Evolutionary conservation across 352 stramenopile species (phyloP).

Genomic region (Plasmopara viticola): DNA sequence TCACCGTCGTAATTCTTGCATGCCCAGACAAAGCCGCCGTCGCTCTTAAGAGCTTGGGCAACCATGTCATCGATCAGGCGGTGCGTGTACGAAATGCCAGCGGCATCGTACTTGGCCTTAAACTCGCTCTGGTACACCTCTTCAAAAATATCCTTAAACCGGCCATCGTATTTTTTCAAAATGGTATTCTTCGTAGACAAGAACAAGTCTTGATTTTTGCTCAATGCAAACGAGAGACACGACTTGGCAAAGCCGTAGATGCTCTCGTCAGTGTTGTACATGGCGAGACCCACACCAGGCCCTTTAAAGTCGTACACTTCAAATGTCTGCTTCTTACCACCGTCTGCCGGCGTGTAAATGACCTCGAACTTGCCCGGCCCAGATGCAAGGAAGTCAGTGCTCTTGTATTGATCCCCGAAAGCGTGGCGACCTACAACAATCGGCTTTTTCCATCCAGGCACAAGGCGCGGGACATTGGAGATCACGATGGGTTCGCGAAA

Average conservation of each 20-base stretch:
- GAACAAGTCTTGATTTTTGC: slow-evolving; percentile 59
- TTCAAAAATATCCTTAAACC: slow-evolving; percentile 81
- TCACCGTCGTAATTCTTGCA: slow-evolving; percentile 86
- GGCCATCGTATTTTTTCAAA: slow-evolving; percentile 71
- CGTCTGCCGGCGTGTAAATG: slow-evolving; percentile 54
- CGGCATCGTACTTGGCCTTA: slow-evolving; percentile 64
- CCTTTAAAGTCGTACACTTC: slow-evolving; percentile 69
- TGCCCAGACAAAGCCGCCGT: slow-evolving; percentile 74
- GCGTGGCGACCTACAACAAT: slow-evolving; percentile 75
- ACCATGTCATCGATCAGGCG: slow-evolving; percentile 84
- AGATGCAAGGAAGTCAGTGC: slow-evolving; percentile 61
- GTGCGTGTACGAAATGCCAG: slow-evolving; percentile 74
- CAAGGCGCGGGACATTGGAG: slow-evolving; percentile 69
- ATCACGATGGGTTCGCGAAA: slow-evolving; percentile 82
- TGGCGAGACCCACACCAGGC: slow-evolving; percentile 56
- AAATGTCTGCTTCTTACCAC: slow-evolving; percentile 34
- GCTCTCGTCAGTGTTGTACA: slow-evolving; percentile 84
- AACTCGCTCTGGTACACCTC: slow-evolving; percentile 76
- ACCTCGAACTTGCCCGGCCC: slow-evolving; percentile 73
- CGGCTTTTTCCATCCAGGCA: slow-evolving; percentile 72
- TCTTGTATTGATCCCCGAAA: slow-evolving; percentile 78
- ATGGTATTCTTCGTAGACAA: slow-evolving; percentile 84
- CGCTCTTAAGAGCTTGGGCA: slow-evolving; percentile 67
- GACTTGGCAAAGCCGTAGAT: slow-evolving; percentile 71
- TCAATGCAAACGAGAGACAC: slow-evolving; percentile 63